Percentiles rank a stretch among this genome's conserved stretches.
phyloP scores from a whole-genome alignment of 805 yeast species.

The Yarrowia porcina region DNA sequence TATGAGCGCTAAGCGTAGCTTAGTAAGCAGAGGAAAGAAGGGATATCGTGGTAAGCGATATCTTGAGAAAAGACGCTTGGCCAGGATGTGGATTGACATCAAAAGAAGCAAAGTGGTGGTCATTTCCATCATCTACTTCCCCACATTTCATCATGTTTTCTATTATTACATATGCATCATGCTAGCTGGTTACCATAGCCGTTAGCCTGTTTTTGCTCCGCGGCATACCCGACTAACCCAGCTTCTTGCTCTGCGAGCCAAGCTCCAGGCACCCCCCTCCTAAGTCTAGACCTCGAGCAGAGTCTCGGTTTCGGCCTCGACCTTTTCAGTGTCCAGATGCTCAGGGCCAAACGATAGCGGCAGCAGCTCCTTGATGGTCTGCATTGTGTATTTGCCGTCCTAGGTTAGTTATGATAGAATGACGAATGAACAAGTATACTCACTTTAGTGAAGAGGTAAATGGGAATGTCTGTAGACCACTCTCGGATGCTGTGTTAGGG shows the following conservation, averaged over 20 bases:
- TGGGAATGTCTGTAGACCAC: slow-evolving; percentile 57
- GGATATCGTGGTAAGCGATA: too few relatives aligned
- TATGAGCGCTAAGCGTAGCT: slow-evolving; percentile 26
- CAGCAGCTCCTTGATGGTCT: slow-evolving; percentile 59
- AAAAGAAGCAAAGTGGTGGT: too few relatives aligned
- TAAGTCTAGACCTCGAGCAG: neutral
- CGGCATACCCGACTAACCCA: neutral
- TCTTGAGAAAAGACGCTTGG: too few relatives aligned
- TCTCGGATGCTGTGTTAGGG: slow-evolving; percentile 55
- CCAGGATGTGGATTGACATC: too few relatives aligned
- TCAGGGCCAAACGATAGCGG: slow-evolving; percentile 90
- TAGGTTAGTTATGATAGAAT: slow-evolving; percentile 41
- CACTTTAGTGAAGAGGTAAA: slow-evolving; percentile 62
- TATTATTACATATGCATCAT: neutral
- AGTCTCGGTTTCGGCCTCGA: slow-evolving; percentile 4
- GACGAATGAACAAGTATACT: neutral
- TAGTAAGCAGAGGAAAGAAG: too few relatives aligned
- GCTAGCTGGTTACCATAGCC: too few relatives aligned
- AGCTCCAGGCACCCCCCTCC: slow-evolving; percentile 15
- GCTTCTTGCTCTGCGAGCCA: slow-evolving; percentile 22
- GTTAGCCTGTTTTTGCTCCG: too few relatives aligned
- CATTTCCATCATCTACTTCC: too few relatives aligned
- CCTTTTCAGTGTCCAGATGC: slow-evolving; percentile 40
- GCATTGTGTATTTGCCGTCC: slow-evolving; percentile 41
- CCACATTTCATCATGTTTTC: neutral